These are phyloP conservation scores for Rhodotorula mucilaginosa DNA, from an alignment of 1,284 basidiomycete species.

Conservation along the genomic window DNA sequence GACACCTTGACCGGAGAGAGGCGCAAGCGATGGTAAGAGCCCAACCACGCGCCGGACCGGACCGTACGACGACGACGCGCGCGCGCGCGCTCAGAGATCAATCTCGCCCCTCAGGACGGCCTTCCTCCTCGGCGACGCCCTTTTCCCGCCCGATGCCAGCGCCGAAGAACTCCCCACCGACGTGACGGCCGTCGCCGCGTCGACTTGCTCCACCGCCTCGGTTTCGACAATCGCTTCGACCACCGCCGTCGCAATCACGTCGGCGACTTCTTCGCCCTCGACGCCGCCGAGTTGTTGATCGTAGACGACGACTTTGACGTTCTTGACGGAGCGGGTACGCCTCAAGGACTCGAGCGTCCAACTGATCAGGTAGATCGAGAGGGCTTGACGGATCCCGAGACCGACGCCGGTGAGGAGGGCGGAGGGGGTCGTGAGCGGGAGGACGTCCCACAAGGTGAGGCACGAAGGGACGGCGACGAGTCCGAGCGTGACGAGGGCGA, in stretches of 20 bases:
- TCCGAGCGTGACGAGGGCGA: conserved; percentile 9
- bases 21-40: too few relatives aligned
- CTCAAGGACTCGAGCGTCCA: conserved; percentile 14
- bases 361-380: not conserved
- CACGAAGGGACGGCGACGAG: conserved; percentile 26
- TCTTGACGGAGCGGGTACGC: not conserved
- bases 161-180: not conserved
- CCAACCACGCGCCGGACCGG: too few relatives aligned
- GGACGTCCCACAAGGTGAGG: conserved; percentile 36
- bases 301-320: not conserved
- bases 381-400: conserved; percentile 14
- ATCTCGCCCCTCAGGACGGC: conserved; percentile 6
- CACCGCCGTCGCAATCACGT: conserved; percentile 6
- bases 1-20: too few relatives aligned
- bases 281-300: not conserved
- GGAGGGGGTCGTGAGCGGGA: conserved; percentile 30
- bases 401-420: conserved; percentile 22
- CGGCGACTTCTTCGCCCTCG: not conserved
- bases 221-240: not conserved
- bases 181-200: not conserved
- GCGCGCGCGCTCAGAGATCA: not conserved
- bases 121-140: conserved; percentile 5
- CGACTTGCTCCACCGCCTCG: conserved; percentile 1
- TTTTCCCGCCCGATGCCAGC: not conserved
- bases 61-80: too few relatives aligned